Percentiles rank a stretch among this genome's conserved stretches.
These are phyloP conservation scores for Cicer yamashitae DNA, from an alignment of 306 rosid genomes.

Conservation along the genomic window DNA sequence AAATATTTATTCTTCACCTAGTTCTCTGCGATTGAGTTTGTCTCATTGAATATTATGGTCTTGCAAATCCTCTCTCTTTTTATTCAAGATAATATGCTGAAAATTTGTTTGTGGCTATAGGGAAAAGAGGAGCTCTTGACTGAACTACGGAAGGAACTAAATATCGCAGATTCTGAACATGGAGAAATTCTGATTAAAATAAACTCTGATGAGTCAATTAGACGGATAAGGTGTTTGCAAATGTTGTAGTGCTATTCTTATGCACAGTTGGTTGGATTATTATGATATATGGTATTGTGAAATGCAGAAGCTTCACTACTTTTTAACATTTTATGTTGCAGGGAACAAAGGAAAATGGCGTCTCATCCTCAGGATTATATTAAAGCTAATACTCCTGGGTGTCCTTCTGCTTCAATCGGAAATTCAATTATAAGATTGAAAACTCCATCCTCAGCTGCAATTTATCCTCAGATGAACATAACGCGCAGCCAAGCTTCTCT, in stretches of 20 bases:
- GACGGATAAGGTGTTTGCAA: conserved; percentile 50
- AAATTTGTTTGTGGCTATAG: conserved; percentile 39
- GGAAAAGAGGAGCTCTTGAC: conserved; percentile 57
- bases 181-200: conserved; percentile 44
- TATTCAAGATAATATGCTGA: conserved; percentile 1
- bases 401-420: conserved; percentile 36
- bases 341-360: conserved; percentile 50
- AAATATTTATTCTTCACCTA: conserved; percentile 25
- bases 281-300: conserved; percentile 15
- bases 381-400: conserved; percentile 35
- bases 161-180: conserved; percentile 55
- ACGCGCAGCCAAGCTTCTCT: conserved; percentile 42
- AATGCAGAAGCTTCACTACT: conserved; percentile 16
- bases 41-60: conserved; percentile 3
- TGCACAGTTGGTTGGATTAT: conserved; percentile 2
- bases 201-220: conserved; percentile 47
- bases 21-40: conserved; percentile 21
- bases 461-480: conserved; percentile 40
- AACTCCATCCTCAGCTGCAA: conserved; percentile 37
- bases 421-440: conserved; percentile 42
- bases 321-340: conserved; percentile 34
- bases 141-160: conserved; percentile 56
- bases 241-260: conserved; percentile 13
- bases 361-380: conserved; percentile 35
- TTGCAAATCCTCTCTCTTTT: conserved; percentile 12